Base-by-base conservation (phyloP, 768 basidiomycete species). In the Mycena epipterygia region DNA sequence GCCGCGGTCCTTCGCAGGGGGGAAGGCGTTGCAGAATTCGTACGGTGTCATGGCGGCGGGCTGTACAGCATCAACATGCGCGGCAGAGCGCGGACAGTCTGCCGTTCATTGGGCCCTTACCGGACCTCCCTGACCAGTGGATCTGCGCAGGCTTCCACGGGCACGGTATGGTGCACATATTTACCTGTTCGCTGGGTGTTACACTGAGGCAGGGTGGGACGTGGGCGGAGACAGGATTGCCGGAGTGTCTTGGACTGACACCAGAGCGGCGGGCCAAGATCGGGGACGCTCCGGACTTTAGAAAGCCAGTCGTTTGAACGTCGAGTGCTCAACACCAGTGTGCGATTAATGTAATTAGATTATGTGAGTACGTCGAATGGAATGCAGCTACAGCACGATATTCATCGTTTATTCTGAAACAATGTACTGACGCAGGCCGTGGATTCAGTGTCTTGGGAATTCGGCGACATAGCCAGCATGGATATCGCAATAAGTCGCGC, bases 111-210 rank as follows among this genome's bases (percentile, higher is more conserved):
- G 76, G 76, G 1, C 49, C 41, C 12, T 49, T 77, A 13, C 75
- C 73, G 21, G 68, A 70, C 48, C 61, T 64, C 23, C 67, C 73
- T 5, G 75, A 74, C 0, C 71, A 70, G 41, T 77, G 72, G 67
- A 66, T 77, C 17, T 72, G 62, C 33, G 75, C 75, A 8, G 76
- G 76, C 11, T 72, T 73, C 53, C 74, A 74, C 41, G 76, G 76
- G 7, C 76, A 77, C 58, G 76, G 76, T 12, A 74, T 72, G 76
- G 65, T 68, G 25, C 52, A 57, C 29, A 65, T 71, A 4, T 62
- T 68, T 23, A 67, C 67, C 35, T 73, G 71, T 25, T 63, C 67
- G 25, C 67, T 66, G 0, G 71, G 71, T 3, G 74, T 68, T 8
- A 70, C 65, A 8, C 37, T 75, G 23, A 70, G 73, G 42, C 68